These are phyloP conservation scores for Wickerhamiella galacta DNA, from an alignment of 805 yeast species.

Conservation along the genomic window DNA sequence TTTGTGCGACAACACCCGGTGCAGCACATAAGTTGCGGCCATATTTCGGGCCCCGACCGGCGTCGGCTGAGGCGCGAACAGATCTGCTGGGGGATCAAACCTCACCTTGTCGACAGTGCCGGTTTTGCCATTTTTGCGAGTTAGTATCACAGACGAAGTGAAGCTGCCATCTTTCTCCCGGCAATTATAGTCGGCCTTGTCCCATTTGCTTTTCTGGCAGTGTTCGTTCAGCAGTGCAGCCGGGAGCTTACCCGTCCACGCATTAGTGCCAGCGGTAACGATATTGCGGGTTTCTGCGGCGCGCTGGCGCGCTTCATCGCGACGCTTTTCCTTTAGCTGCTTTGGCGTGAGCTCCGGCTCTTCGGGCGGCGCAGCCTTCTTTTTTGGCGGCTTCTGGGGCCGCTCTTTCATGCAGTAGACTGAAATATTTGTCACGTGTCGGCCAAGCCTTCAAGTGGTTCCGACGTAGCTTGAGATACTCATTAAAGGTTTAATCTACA, in stretches of 20 bases:
- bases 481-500: too few relatives aligned
- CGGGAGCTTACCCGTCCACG: constrained; percentile 94
- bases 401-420: not conserved
- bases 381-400: constrained; percentile 12
- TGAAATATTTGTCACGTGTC: too few relatives aligned
- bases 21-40: constrained; percentile 79
- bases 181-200: constrained; percentile 61
- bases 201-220: constrained; percentile 83
- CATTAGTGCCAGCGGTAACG: constrained; percentile 45
- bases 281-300: constrained; percentile 20
- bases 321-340: constrained; percentile 20
- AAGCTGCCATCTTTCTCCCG: constrained; percentile 31
- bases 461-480: too few relatives aligned
- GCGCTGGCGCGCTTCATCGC: constrained; percentile 22
- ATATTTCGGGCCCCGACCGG: constrained; percentile 78
- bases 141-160: constrained; percentile 45
- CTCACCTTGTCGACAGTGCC: constrained; percentile 43
- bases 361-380: constrained; percentile 7
- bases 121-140: constrained; percentile 69
- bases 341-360: constrained; percentile 16
- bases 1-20: constrained; percentile 61
- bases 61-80: constrained; percentile 53
- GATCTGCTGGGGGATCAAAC: constrained; percentile 34
- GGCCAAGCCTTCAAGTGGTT: too few relatives aligned
- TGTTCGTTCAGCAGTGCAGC: constrained; percentile 71